These are phyloP conservation scores for Tetrapisispora nanseiensis DNA, from an alignment of 805 yeast species.

Conservation along the genomic window DNA sequence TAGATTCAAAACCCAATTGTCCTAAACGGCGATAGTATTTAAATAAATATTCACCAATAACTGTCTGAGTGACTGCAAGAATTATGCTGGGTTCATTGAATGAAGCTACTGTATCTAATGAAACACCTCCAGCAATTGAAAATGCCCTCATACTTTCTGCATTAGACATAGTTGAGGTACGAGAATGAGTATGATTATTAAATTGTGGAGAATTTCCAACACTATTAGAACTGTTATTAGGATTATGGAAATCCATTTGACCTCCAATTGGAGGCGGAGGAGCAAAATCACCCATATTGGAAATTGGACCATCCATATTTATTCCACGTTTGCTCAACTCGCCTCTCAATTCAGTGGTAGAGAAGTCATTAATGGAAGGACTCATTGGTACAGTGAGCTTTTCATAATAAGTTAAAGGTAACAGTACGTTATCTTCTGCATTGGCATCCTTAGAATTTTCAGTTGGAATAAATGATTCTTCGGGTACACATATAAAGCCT, in stretches of 20 bases:
- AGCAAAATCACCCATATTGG: slow-evolving; percentile 10
- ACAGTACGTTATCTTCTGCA: slow-evolving; percentile 44
- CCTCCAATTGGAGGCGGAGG: slow-evolving; percentile 8
- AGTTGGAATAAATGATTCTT: slow-evolving; percentile 51
- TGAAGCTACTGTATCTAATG: slow-evolving; percentile 48
- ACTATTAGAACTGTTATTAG: not conserved
- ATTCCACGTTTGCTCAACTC: slow-evolving; percentile 43
- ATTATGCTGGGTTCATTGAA: slow-evolving; percentile 62
- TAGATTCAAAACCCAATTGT: slow-evolving; percentile 55
- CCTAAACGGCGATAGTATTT: slow-evolving; percentile 77
- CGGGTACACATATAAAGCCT: slow-evolving; percentile 49
- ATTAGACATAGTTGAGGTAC: slow-evolving; percentile 1
- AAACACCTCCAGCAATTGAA: slow-evolving; percentile 28
- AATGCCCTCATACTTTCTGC: not conserved
- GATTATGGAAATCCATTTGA: not conserved
- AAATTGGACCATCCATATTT: not conserved
- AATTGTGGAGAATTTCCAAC: not conserved
- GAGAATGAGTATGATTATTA: not conserved
- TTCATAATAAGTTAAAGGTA: slow-evolving; percentile 36
- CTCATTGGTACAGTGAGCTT: not conserved
- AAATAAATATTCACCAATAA: slow-evolving; percentile 82
- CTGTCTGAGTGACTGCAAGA: slow-evolving; percentile 83
- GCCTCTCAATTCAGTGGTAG: slow-evolving; percentile 36
- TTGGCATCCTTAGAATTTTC: slow-evolving; percentile 49
- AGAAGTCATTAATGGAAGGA: slow-evolving; percentile 21